Evolutionary conservation across 352 stramenopile species (phyloP), one percentile per base, ranked within the genome.

Genomic region (Pythium coloratum): DNA sequence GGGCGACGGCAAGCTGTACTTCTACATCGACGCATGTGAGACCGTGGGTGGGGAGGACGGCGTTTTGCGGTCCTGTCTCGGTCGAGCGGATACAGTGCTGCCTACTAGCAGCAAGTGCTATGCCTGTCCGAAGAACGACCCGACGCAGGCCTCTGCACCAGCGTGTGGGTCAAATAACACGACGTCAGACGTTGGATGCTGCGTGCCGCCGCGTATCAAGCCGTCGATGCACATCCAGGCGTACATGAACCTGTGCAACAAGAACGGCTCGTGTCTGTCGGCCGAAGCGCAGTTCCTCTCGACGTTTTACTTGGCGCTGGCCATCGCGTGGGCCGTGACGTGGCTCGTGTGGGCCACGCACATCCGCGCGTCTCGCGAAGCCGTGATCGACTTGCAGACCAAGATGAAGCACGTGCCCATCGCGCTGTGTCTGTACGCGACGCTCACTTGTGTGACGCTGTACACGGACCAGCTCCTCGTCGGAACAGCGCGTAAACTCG

Each of bases 21-120:
- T 88, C 47, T 80, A 77, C 57, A 76, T 89, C 20, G 75, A 90
- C 55, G 72, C 80, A 0, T 90, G 82, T 47, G 81, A 90, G 64
- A 81, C 78, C 6, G 58, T 85, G 24, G 82, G 75, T 4, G 82
- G 78, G 0, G 47, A 65, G 1, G 32, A 76, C 0, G 77, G 76
- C 2, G 81, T 88, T 14, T 63, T 90, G 46, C 78, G 78, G 2
- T 89, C 80, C 9, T 89, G 82, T 44, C 66, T 89, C 1, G 40
- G 67, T 2, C 38, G 60, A 55, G 36, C 64, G 8, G 55, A 62
- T 0, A 76, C 55, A n/a, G 33, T 60, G 36, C n/a, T 20, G 44
- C 9, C 58, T 26, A 24, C 58, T 6, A 49, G 40, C n/a, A 64
- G 1, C 3, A 60, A 61, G 14, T 90, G 78, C 42, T 88, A 88